A percentile compares a stretch with the other conserved stretches of the same genome.
These are phyloP conservation scores for Obelidium mucronatum DNA, from an alignment of 192 early-diverging fungal genomes.

Conservation along the genomic window DNA sequence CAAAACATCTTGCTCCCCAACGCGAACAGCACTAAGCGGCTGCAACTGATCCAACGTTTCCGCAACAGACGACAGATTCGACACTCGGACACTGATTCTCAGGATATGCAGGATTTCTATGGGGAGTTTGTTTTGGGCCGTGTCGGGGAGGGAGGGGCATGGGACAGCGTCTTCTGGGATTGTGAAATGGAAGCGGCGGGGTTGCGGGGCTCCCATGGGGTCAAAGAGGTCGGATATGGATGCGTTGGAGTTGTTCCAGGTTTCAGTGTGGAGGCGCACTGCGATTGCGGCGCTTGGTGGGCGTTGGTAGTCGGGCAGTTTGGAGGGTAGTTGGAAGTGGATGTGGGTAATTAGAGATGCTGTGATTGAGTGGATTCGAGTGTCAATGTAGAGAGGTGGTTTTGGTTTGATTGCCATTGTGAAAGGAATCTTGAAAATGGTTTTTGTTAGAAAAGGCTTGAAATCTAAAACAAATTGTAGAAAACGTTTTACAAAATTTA, in stretches of 20 bases:
- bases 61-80: background rate
- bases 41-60: background rate
- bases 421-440: constrained; percentile 19
- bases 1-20: background rate
- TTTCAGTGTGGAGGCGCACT: constrained; percentile 25
- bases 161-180: constrained; percentile 1
- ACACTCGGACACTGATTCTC: constrained; percentile 19
- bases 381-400: background rate
- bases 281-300: constrained; percentile 32
- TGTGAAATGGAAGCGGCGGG: constrained; percentile 25
- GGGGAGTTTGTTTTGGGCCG: constrained; percentile 26
- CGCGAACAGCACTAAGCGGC: constrained; percentile 14
- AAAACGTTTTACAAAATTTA: background rate
- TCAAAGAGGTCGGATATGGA: background rate
- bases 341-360: constrained; percentile 28
- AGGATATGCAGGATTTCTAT: constrained; percentile 21
- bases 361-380: constrained; percentile 11
- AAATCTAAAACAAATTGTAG: no score
- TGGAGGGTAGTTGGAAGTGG: constrained; percentile 16
- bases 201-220: background rate
- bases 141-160: constrained; percentile 26
- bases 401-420: constrained; percentile 35
- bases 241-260: background rate
- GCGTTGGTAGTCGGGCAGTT: background rate
- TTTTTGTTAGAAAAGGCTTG: no score